phyloP scores from a whole-genome alignment of 345 rosid genomes.

The Arabis alpina region DNA sequence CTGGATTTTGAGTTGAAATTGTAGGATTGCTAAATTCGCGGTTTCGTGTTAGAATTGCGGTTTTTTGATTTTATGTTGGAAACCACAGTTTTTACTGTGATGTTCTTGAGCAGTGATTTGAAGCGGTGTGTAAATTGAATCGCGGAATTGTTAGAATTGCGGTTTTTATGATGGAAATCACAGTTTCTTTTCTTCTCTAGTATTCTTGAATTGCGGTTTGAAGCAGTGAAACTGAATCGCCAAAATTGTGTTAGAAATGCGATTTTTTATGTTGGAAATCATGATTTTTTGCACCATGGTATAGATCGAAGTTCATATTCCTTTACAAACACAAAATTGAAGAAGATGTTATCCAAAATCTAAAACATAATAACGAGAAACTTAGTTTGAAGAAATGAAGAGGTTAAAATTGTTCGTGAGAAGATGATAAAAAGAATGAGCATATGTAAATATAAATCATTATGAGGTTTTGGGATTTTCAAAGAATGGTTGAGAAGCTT shows the following conservation, averaged over 20 bases:
- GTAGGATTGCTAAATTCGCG: too few relatives aligned
- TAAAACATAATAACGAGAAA: background rate
- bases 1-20: too few relatives aligned
- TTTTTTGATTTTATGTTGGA: background rate
- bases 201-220: background rate
- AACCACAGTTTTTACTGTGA: background rate
- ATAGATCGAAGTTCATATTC: background rate
- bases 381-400: constrained; percentile 13
- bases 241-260: background rate
- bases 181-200: background rate
- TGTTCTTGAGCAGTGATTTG: background rate
- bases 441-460: constrained; percentile 3
- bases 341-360: too few relatives aligned
- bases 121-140: too few relatives aligned
- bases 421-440: constrained; percentile 25
- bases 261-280: too few relatives aligned
- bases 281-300: background rate
- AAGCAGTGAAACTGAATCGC: too few relatives aligned
- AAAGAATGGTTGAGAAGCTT: constrained; percentile 71
- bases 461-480: constrained; percentile 28
- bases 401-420: constrained; percentile 17
- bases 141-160: too few relatives aligned
- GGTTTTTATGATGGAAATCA: background rate
- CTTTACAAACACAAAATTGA: background rate
- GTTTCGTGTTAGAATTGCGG: too few relatives aligned